phyloP scores from a whole-genome alignment of 2,329 filamentous ascomycete genomes.

The Ampelomyces quisqualis region DNA sequence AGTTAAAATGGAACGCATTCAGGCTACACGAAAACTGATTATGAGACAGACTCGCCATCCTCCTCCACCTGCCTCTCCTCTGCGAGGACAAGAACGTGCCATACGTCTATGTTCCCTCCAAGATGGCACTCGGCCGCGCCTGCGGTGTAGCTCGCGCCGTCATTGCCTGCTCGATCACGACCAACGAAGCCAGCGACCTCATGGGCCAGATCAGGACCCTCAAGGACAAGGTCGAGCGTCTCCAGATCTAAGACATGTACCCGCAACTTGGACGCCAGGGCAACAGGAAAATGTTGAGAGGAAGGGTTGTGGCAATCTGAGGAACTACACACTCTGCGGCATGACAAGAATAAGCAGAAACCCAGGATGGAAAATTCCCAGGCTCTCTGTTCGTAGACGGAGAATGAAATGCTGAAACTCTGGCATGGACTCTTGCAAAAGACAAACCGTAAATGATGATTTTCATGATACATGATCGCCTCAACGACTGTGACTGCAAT shows the following conservation, averaged over 20 bases:
- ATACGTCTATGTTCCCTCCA: slow-evolving; percentile 65
- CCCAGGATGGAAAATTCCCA: slow-evolving; percentile 21
- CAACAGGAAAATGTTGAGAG: not conserved
- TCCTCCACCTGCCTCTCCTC: slow-evolving; percentile 69
- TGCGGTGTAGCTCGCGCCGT: slow-evolving; percentile 87
- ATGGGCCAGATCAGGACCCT: slow-evolving; percentile 82
- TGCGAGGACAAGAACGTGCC: slow-evolving; percentile 79
- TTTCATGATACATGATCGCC: too few relatives aligned
- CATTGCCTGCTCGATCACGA: slow-evolving; percentile 84
- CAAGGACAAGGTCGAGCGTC: slow-evolving; percentile 93
- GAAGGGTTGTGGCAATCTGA: not conserved
- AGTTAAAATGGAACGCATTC: too few relatives aligned
- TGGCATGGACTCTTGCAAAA: slow-evolving; percentile 23
- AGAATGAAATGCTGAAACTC: slow-evolving; percentile 29
- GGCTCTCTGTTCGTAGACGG: slow-evolving; percentile 22
- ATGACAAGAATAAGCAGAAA: slow-evolving; percentile 11
- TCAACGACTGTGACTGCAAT: not conserved
- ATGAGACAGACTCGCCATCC: slow-evolving; percentile 66
- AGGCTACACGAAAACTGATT: too few relatives aligned
- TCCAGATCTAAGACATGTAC: slow-evolving; percentile 80
- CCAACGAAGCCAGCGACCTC: slow-evolving; percentile 64
- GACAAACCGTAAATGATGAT: too few relatives aligned
- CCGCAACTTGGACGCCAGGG: not conserved
- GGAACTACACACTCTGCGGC: slow-evolving; percentile 17
- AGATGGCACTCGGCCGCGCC: slow-evolving; percentile 70